Evolutionary conservation across 2,329 filamentous ascomycete genomes (phyloP), one percentile per base, ranked within the genome.

Genomic region (Chrysoporthe cubensis): DNA sequence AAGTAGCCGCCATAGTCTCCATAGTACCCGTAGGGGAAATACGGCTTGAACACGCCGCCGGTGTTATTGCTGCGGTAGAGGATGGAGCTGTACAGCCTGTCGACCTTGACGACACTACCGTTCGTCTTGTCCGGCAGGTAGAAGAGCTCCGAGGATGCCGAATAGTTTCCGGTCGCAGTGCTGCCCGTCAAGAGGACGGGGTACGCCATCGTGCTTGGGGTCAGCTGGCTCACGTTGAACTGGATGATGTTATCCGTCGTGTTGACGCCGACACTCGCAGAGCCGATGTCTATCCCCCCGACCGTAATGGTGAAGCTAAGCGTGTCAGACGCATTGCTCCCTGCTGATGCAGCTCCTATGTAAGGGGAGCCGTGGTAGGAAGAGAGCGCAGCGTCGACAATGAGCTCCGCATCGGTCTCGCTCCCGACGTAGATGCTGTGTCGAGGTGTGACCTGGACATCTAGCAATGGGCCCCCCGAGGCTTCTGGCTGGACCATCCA

Each of bases 21-120:
- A 69, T 81, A 83, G 68, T 80, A 82, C 5, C 80, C 82, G 69
- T 80, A 84, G 16, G 82, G 79, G 40, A 85, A 71, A 59, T 83
- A 72, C 0, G 81, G 81, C 43, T 74, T 71, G 72, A 82, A 84
- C 21, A 60, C 71, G 52, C 75, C 72, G 9, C 66, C 74, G 1
- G 81, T 80, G 7, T 73, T 74, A 9, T 73, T 68, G 63, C 78
- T 82, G 61, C 75, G 77, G 71, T 79, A 80, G 18, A 79, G 74
- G 18, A 85, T 71, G 0, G 80, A 80, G 21, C 83, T 82, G 43
- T 79, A 76, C 11, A 83, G 71, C 67, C 83, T 78, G 71, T 85
- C 83, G 16, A 85, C 76, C 71, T 80, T 80, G 3, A 80, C 80
- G 1, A 81, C 78, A 73, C 81, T 84, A 40, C 82, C 81, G 5